A percentile compares a stretch with the other conserved stretches of the same genome.
phyloP scores from a whole-genome alignment of 2,329 filamentous ascomycete genomes.

The Fusarium haematococcum region DNA sequence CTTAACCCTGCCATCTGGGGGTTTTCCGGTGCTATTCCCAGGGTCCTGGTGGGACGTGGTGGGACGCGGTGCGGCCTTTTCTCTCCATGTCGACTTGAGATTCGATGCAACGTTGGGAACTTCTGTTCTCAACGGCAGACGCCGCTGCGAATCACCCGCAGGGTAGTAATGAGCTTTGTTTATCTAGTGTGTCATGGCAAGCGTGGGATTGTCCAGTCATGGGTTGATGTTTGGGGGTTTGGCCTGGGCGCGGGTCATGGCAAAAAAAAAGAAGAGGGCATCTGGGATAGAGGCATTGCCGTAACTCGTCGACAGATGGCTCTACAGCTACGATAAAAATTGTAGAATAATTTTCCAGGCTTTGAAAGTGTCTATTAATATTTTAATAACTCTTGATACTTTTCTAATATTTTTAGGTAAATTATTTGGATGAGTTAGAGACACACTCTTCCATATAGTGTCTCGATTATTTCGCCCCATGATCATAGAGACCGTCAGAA shows the following conservation, averaged over 20 bases:
- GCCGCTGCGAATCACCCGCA: background rate
- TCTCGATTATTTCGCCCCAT: background rate
- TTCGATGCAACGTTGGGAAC: background rate
- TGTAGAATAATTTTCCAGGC: background rate
- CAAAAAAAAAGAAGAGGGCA: background rate
- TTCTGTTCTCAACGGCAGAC: background rate
- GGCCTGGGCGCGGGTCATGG: background rate
- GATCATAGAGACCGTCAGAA: background rate
- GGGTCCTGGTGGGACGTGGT: background rate
- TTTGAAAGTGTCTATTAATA: too few species aligned
- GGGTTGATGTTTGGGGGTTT: background rate
- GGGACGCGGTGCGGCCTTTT: slow-evolving; percentile 9
- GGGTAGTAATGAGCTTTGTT: slow-evolving; percentile 8
- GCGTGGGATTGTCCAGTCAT: slow-evolving; percentile 4
- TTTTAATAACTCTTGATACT: too few species aligned
- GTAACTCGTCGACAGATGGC: background rate
- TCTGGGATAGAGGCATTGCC: background rate
- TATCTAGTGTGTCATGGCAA: slow-evolving; percentile 3
- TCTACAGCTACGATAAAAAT: background rate
- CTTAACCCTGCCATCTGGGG: background rate
- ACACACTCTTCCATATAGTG: too few species aligned
- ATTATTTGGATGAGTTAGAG: too few species aligned
- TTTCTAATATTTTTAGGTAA: background rate
- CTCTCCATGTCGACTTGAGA: background rate
- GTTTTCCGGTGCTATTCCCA: slow-evolving; percentile 9